phyloP scores from a whole-genome alignment of 805 yeast genomes.

The Yamadazyma sp. region DNA sequence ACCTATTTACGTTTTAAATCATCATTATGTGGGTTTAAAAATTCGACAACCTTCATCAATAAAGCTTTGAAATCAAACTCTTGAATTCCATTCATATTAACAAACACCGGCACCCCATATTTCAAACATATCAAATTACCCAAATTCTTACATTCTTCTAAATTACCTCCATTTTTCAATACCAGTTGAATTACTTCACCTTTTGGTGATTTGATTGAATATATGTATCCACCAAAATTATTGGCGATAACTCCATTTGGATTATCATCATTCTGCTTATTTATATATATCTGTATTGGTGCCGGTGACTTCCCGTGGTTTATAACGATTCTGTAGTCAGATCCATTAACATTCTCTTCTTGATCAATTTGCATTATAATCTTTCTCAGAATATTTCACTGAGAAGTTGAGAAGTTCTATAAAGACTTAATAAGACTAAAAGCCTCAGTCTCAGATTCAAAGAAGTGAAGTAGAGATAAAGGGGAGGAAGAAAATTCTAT shows the following conservation, averaged over 20 bases:
- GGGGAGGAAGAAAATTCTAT: no score
- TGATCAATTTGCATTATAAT: no score
- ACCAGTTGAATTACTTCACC: conserved; percentile 6
- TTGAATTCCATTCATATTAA: conserved; percentile 10
- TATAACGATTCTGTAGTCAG: conserved; percentile 8
- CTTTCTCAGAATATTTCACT: no score
- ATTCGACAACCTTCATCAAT: conserved; percentile 5
- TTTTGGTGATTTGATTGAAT: conserved; percentile 8
- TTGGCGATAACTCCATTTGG: no score
- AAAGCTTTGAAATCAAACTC: conserved; percentile 11
- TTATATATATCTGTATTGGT: conserved; percentile 13
- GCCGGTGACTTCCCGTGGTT: conserved; percentile 2
- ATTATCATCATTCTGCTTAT: conserved; percentile 3
- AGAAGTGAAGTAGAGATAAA: no score
- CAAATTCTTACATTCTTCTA: conserved; percentile 11
- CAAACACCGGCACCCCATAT: conserved; percentile 11
- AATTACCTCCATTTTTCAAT: conserved; percentile 9
- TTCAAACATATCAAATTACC: conserved; percentile 11
- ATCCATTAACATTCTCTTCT: conserved; percentile 7
- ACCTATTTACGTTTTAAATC: background rate
- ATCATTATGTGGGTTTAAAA: background rate
- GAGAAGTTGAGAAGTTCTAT: no score
- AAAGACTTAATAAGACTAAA: no score
- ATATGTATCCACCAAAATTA: conserved; percentile 13
- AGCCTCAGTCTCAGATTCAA: no score